Percentiles rank a stretch among this genome's conserved stretches.
Evolutionary conservation across 306 rosid species (phyloP).

Genomic region (Vicia faba): DNA sequence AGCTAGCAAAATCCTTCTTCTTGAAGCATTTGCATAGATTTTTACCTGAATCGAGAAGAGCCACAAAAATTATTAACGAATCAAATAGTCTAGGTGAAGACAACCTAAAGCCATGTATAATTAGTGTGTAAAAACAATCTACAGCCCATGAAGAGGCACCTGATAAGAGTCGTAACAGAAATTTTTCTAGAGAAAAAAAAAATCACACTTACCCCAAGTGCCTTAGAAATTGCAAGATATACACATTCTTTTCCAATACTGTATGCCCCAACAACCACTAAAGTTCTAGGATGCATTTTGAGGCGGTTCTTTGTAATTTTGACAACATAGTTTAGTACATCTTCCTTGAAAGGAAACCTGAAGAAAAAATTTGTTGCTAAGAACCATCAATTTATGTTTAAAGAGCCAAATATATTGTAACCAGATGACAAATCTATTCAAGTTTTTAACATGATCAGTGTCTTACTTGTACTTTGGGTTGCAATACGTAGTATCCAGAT

Average conservation of each 20-base stretch:
- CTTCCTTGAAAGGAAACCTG: slow-evolving; percentile 60
- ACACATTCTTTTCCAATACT: slow-evolving; percentile 69
- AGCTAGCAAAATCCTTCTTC: slow-evolving; percentile 53
- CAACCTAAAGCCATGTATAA: slow-evolving; percentile 14
- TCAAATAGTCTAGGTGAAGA: slow-evolving; percentile 1
- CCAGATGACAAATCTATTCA: slow-evolving; percentile 20
- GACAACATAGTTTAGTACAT: slow-evolving; percentile 54
- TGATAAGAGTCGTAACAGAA: slow-evolving; percentile 6
- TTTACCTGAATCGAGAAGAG: slow-evolving; percentile 44
- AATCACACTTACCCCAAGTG: slow-evolving; percentile 42
- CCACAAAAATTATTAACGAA: slow-evolving; percentile 15
- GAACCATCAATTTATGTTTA: slow-evolving; percentile 16
- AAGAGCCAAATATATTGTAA: slow-evolving; percentile 10
- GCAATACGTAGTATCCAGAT: slow-evolving; percentile 63
- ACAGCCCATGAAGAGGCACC: slow-evolving; percentile 22
- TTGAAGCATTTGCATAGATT: slow-evolving; percentile 53
- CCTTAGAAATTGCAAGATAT: slow-evolving; percentile 54
- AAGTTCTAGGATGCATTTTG: slow-evolving; percentile 49
- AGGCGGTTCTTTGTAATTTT: slow-evolving; percentile 53
- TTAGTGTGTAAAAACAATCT: slow-evolving; percentile 14
- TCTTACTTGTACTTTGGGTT: slow-evolving; percentile 58
- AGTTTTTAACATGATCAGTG: slow-evolving; percentile 3
- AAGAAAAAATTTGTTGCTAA: slow-evolving; percentile 33
- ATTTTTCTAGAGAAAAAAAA: not conserved
- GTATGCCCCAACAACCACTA: slow-evolving; percentile 63